Percentiles rank a stretch among this genome's conserved stretches.
phyloP scores from a whole-genome alignment of 805 yeast genomes.

The Hanseniaspora lachancei region DNA sequence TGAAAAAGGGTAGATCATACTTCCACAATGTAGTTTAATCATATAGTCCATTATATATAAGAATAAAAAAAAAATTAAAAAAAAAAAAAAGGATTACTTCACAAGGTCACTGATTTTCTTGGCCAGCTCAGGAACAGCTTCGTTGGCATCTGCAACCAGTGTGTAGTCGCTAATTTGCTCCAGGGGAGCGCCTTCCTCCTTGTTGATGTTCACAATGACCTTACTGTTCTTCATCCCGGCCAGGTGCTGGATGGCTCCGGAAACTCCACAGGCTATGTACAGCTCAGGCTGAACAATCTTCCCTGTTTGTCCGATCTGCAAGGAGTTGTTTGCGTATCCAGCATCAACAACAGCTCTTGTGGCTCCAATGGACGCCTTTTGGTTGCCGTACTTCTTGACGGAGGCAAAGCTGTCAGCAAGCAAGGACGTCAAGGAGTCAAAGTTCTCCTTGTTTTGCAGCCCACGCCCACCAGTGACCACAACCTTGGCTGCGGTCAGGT shows the following conservation, averaged over 20 bases:
- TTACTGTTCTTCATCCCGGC: conserved; percentile 98
- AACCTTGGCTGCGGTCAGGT: conserved; percentile 64
- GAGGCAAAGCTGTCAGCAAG: conserved; percentile 61
- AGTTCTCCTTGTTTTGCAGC: conserved; percentile 75
- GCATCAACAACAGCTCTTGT: conserved; percentile 97
- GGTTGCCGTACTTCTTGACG: neutral
- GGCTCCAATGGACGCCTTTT: conserved; percentile 94
- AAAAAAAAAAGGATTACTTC: neutral
- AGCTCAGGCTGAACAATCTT: conserved; percentile 94
- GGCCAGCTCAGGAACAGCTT: conserved; percentile 81
- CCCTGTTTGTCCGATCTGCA: conserved; percentile 97
- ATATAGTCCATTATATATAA: neutral
- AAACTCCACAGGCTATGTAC: conserved; percentile 83
- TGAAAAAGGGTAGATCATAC: conserved; percentile 43
- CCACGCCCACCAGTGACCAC: conserved; percentile 95
- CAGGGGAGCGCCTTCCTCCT: conserved; percentile 88
- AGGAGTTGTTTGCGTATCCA: conserved; percentile 88
- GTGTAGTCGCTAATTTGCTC: conserved; percentile 85
- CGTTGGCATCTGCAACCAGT: conserved; percentile 75
- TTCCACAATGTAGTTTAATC: conserved; percentile 45
- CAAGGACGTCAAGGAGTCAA: conserved; percentile 64
- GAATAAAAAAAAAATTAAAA: no score
- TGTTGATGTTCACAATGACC: conserved; percentile 85
- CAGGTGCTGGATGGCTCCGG: conserved; percentile 95
- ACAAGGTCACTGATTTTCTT: conserved; percentile 37